A percentile compares a stretch with the other conserved stretches of the same genome.
Evolutionary conservation across 78 protist genomes (phyloP).

Genomic region (Dictyostelium purpureum): DNA sequence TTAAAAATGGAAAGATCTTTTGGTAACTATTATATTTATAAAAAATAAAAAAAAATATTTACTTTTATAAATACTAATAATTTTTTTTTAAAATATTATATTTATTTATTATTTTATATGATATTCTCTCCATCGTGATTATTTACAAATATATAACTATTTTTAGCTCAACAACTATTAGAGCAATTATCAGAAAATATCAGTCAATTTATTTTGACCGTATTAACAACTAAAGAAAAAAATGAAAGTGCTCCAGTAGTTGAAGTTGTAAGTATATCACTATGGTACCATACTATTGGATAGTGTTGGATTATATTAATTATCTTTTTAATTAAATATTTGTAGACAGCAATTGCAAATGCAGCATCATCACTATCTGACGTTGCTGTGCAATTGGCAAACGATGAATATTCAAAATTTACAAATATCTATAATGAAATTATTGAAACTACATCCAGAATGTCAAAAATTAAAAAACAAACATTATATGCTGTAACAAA

Average conservation of each 20-base stretch:
- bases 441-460: slow-evolving; percentile 6
- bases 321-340: neutral
- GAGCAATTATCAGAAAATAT: slow-evolving; percentile 75
- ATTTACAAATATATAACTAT: too few relatives aligned
- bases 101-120: too few relatives aligned
- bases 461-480: slow-evolving; percentile 5
- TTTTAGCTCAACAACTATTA: slow-evolving; percentile 42
- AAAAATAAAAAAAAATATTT: neutral
- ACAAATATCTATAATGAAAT: slow-evolving; percentile 36
- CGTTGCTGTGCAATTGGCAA: slow-evolving; percentile 30
- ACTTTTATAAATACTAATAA: neutral
- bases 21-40: neutral
- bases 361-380: slow-evolving; percentile 57
- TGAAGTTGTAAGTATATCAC: slow-evolving; percentile 30
- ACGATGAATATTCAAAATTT: slow-evolving; percentile 45
- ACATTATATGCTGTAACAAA: neutral
- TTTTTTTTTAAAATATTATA: neutral
- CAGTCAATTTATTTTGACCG: slow-evolving; percentile 40
- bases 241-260: slow-evolving; percentile 44
- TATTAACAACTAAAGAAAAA: slow-evolving; percentile 34
- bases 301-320: neutral
- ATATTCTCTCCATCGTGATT: too few relatives aligned
- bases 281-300: neutral
- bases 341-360: slow-evolving; percentile 54
- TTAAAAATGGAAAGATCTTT: neutral